phyloP scores from a whole-genome alignment of 305 asterid genomes.

The Ilex paraguariensis region DNA sequence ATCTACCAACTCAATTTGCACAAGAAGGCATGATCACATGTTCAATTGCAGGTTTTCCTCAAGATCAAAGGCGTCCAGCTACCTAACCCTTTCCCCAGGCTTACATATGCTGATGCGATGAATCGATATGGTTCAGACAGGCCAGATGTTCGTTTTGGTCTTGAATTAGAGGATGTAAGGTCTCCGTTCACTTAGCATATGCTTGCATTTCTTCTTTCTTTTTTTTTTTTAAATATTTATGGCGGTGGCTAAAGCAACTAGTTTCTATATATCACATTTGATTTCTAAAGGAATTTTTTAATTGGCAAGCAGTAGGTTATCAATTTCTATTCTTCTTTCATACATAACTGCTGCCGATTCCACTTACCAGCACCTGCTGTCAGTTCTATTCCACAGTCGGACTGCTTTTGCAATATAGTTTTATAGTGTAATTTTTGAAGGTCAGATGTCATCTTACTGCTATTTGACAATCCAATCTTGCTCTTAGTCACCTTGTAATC shows the following conservation, averaged over 20 bases:
- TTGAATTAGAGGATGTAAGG: conserved; percentile 72
- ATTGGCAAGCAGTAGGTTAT: too few species aligned
- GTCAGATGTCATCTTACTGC: too few species aligned
- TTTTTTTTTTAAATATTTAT: conserved; percentile 7
- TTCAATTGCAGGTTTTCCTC: conserved; percentile 65
- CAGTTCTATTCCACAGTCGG: too few species aligned
- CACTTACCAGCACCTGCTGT: too few species aligned
- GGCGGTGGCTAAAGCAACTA: conserved; percentile 4
- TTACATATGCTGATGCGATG: conserved; percentile 90
- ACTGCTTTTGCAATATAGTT: too few species aligned
- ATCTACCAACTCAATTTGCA: background rate
- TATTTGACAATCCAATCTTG: too few species aligned
- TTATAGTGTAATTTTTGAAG: too few species aligned
- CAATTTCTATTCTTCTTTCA: too few species aligned
- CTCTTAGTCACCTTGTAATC: too few species aligned
- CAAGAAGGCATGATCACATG: conserved; percentile 10
- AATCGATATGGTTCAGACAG: conserved; percentile 85
- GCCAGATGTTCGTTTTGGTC: conserved; percentile 85
- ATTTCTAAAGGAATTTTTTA: too few species aligned
- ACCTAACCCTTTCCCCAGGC: conserved; percentile 89
- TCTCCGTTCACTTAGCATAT: conserved; percentile 13
- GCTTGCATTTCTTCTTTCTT: conserved; percentile 3
- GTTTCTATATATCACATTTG: background rate
- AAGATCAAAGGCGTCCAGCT: conserved; percentile 81
- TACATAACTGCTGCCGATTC: too few species aligned